These are phyloP conservation scores for Peronospora belbahrii DNA, from an alignment of 352 stramenopile species.

Conservation along the genomic window DNA sequence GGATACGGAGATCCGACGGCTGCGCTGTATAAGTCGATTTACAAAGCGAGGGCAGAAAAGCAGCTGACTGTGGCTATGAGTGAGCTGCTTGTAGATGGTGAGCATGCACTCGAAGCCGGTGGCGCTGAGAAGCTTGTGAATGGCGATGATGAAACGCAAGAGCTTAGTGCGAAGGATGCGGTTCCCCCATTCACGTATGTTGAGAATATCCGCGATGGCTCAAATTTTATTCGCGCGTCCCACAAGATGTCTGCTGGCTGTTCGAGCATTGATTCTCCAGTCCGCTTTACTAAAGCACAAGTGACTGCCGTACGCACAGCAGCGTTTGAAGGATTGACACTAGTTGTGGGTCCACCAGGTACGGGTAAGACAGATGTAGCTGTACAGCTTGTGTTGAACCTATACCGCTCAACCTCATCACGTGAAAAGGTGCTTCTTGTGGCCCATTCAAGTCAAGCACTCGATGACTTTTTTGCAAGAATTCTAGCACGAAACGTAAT, in stretches of 20 bases:
- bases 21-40: slow-evolving; percentile 64
- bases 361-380: slow-evolving; percentile 94
- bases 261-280: not conserved
- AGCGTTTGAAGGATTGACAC: slow-evolving; percentile 90
- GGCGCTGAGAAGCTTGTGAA: slow-evolving; percentile 36
- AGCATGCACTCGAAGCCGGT: slow-evolving; percentile 39
- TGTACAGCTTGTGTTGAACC: slow-evolving; percentile 90
- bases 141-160: slow-evolving; percentile 20
- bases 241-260: slow-evolving; percentile 4
- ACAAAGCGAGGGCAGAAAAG: slow-evolving; percentile 32
- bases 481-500: slow-evolving; percentile 82
- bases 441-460: slow-evolving; percentile 91
- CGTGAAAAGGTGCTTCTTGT: slow-evolving; percentile 91
- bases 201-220: slow-evolving; percentile 25
- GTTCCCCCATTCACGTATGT: slow-evolving; percentile 48
- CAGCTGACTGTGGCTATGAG: slow-evolving; percentile 29
- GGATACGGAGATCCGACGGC: slow-evolving; percentile 88
- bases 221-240: slow-evolving; percentile 31
- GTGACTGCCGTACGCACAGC: slow-evolving; percentile 87
- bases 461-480: slow-evolving; percentile 94
- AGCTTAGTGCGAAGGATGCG: slow-evolving; percentile 28
- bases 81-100: slow-evolving; percentile 38
- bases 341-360: slow-evolving; percentile 90
- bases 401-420: slow-evolving; percentile 78
- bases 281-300: slow-evolving; percentile 91